A percentile compares a stretch with the other conserved stretches of the same genome.
phyloP scores from a whole-genome alignment of 2,329 filamentous ascomycete species.

The Phaeoacremonium minimum region DNA sequence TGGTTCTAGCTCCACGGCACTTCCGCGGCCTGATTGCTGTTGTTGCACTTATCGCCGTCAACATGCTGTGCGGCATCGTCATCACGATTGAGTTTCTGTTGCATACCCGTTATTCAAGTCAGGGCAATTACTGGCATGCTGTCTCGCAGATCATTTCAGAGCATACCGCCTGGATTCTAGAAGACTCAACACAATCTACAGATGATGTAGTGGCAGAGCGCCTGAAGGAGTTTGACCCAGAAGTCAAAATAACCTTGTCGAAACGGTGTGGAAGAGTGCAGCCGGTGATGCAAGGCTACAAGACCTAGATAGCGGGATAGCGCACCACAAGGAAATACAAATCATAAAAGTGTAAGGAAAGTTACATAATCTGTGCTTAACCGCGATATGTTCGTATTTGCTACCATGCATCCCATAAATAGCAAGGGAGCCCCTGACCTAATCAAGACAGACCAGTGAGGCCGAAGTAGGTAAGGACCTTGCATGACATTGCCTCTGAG shows the following conservation, averaged over 20 bases:
- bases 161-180: constrained; percentile 12
- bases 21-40: constrained; percentile 9
- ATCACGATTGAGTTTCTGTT: constrained; percentile 11
- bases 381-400: no score
- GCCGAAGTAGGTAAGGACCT: no score
- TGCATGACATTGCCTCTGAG: no score
- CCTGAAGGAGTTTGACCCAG: constrained; percentile 5
- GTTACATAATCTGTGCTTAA: no score
- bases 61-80: constrained; percentile 9
- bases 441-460: no score
- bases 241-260: constrained; percentile 9
- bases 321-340: no score
- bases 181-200: constrained; percentile 10
- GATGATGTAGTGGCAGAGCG: constrained; percentile 9
- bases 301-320: no score
- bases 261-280: constrained; percentile 11
- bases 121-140: constrained; percentile 16
- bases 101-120: constrained; percentile 12
- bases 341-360: no score
- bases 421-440: no score
- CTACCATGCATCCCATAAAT: no score
- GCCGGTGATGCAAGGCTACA: constrained; percentile 5
- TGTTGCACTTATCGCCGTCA: constrained; percentile 6
- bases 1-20: constrained; percentile 7
- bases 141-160: constrained; percentile 16